These are phyloP conservation scores for Circinella minor DNA, from an alignment of 371 early-diverging fungal species.

Conservation along the genomic window DNA sequence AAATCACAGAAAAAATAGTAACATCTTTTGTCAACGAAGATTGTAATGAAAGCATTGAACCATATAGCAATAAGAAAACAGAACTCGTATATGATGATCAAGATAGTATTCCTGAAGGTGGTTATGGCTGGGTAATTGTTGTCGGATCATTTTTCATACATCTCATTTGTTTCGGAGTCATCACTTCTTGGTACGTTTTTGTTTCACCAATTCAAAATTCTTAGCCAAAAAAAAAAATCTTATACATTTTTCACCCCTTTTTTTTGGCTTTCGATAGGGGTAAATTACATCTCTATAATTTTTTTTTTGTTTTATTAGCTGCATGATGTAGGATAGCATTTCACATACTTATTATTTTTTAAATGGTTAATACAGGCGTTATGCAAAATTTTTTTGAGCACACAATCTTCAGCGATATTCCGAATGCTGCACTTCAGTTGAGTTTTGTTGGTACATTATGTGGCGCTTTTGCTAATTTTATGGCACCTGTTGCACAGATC, in stretches of 20 bases:
- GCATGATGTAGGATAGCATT: too few relatives aligned
- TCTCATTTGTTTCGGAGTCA: constrained; percentile 56
- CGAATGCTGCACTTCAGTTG: constrained; percentile 15
- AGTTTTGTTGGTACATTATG: constrained; percentile 41
- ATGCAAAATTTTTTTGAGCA: constrained; percentile 24
- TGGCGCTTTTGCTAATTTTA: constrained; percentile 33
- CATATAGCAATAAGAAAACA: too few relatives aligned
- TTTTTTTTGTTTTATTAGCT: too few relatives aligned
- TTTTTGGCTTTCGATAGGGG: neutral
- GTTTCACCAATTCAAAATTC: constrained; percentile 7
- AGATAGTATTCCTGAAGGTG: constrained; percentile 41
- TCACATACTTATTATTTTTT: neutral
- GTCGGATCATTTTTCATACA: constrained; percentile 59
- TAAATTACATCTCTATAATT: too few relatives aligned
- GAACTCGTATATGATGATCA: too few relatives aligned
- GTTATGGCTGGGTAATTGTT: constrained; percentile 66
- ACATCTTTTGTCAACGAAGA: too few relatives aligned
- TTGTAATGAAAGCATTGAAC: too few relatives aligned
- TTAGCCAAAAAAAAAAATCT: too few relatives aligned
- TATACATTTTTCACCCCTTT: neutral
- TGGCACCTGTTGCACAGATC: constrained; percentile 36
- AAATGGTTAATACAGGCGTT: constrained; percentile 10
- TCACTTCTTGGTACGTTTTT: constrained; percentile 30
- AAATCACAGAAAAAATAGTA: too few relatives aligned
- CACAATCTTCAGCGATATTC: constrained; percentile 8